Evolutionary conservation across 1,284 basidiomycete genomes (phyloP).

Genomic region (Cutaneotrichosporon daszewskae): DNA sequence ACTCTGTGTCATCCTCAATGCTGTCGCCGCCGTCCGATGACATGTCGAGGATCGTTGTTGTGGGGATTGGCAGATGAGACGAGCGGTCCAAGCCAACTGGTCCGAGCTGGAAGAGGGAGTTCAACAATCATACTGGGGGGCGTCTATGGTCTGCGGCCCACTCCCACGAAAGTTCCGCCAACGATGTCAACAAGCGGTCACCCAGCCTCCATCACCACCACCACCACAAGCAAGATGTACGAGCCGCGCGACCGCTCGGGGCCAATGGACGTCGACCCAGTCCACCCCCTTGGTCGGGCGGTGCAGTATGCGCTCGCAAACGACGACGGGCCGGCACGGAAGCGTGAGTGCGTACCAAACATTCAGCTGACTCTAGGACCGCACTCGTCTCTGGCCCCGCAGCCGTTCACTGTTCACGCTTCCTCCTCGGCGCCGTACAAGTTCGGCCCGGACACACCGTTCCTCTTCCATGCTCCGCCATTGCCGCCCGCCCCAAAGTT

Average conservation of each 20-base stretch:
- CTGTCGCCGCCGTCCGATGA: too few species aligned
- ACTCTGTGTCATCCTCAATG: neutral
- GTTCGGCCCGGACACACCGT: constrained; percentile 29
- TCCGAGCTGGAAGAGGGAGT: too few species aligned
- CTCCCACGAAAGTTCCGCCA: neutral
- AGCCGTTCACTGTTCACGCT: constrained; percentile 3
- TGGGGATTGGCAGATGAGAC: too few species aligned
- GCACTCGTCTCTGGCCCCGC: constrained; percentile 30
- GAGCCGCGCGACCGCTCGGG: constrained; percentile 27
- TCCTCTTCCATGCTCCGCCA: constrained; percentile 28
- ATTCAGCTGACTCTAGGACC: constrained; percentile 22
- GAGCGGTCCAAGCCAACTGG: too few species aligned
- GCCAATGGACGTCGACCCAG: constrained; percentile 41
- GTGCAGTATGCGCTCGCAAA: constrained; percentile 27
- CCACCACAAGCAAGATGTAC: constrained; percentile 6
- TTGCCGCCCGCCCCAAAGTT: constrained; percentile 15
- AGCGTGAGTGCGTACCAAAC: constrained; percentile 28
- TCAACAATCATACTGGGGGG: too few species aligned
- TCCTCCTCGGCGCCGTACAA: constrained; percentile 7
- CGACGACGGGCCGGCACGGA: constrained; percentile 39
- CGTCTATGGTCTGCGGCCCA: too few species aligned
- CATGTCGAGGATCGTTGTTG: neutral
- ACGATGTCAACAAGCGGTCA: neutral
- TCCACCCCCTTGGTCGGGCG: constrained; percentile 21
- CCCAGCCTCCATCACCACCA: neutral